Base-by-base conservation (phyloP, 441 rosid species). In the Melianthus villosus region DNA sequence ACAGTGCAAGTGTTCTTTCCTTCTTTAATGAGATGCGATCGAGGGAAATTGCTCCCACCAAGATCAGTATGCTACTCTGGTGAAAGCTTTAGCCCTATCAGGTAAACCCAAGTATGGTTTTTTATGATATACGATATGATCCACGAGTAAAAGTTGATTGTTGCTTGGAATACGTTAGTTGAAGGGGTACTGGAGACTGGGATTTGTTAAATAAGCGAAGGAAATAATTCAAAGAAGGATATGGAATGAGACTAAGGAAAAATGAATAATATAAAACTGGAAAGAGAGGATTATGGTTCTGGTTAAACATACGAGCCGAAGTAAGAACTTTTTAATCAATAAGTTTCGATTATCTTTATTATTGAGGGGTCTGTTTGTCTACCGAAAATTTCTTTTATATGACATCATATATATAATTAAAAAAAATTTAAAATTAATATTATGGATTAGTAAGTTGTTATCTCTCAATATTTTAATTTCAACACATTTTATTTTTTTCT, bases 111-210 rank as follows among this genome's bases (percentile, higher is more conserved):
- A 81, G 77, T 60, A 72, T 68, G 63, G 94, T 83, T 38, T 83
- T 89, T 22, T 81, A 89, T 15, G 95, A 89, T 68, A 89, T 89
- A 95, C 49, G 61, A 29, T 57, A 58, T 34, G 95, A 83, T 52
- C 77, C 85, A 0, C 53, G 89, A 34, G 92, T 81, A 40, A 79
- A 73, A 66, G 83, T 72, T 0, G 97, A 89, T 69, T 62, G 65
- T 84, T 5, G 98, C 98, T 0, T 89, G 95, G 96, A 89, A 84
- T 39, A 77, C 79, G 96, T 53, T 89, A 68, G 75, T 84, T 23
- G 93, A 89, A 72, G 92, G 85, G 47, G n/a, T 81, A 74, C 39
- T 77, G 85, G 43, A 75, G 72, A 53, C 54, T 75, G 34, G 95
- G 95, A 46, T 57, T 81, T 51, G 67, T 81, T 1, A 92, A 78